Evolutionary conservation across 2,329 filamentous ascomycete species (phyloP), one percentile per base, ranked within the genome.

Genomic region (Aspergillus sp.): DNA sequence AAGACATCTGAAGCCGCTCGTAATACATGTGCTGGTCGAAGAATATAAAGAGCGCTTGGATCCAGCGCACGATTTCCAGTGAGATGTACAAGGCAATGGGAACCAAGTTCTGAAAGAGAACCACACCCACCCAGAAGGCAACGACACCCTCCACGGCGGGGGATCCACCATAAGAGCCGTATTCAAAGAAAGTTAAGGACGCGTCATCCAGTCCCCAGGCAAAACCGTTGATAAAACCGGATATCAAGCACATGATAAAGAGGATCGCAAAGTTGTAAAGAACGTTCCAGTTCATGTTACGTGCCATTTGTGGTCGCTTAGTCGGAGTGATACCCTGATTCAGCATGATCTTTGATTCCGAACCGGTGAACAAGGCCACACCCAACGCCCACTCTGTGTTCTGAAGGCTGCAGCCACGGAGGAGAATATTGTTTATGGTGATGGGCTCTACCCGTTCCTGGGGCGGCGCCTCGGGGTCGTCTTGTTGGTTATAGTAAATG

Each of bases 171-270:
- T 55, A 55, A 1, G 53, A 55, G 39, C 53, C 53, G 53, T 55
- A 55, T 27, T 55, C 53, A 11, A 55, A 55, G 39, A 44, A 55
- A 13, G 53, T 19, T 25, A 55, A 27, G 2, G 53, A 55, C 0
- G 41, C 53, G n/a, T 55, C 23, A n/a, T 55, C 30, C 23, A 55
- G 19, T 6, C 39, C 53, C 53, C 53, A 55, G n/a, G 53, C 53
- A 32, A 55, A 55, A 11, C 53, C 53, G 39, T 55, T 55, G 25
- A 55, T 55, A 8, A 55, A 55, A 13, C 53, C 53, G 8, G 53
- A 55, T 15, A 55, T 55, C 23, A 55, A n/a, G 15, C 53, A 55
- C 53, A 55, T 55, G 53, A 55, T 55, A 39, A 55, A 55, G 21
- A 55, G 53, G 39, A 55, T 55, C 8, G 39, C 39, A 10, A 55